phyloP scores from a whole-genome alignment of 768 basidiomycete genomes.

The Crassisporium funariophilum region DNA sequence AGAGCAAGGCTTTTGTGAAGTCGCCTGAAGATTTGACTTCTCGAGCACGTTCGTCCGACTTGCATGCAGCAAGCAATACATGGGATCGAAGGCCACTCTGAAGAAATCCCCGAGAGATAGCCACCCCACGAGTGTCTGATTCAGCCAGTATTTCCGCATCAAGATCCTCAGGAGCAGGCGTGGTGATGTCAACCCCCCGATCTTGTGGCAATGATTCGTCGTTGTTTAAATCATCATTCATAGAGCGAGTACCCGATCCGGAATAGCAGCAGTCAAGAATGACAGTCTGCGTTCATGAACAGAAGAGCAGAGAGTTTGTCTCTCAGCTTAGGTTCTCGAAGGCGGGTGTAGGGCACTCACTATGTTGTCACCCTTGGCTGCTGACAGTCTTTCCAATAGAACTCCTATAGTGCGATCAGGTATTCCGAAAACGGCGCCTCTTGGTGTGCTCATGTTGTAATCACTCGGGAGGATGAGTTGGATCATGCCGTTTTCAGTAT shows the following conservation, averaged over 20 bases:
- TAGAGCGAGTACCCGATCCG: constrained; percentile 7
- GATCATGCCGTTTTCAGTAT: constrained; percentile 32
- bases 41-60: constrained; percentile 4
- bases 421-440: constrained; percentile 44
- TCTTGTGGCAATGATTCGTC: neutral
- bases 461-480: constrained; percentile 62
- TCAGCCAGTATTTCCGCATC: constrained; percentile 1
- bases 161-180: neutral
- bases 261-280: constrained; percentile 17
- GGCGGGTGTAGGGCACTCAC: no score
- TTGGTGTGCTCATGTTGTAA: constrained; percentile 37
- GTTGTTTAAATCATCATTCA: no score
- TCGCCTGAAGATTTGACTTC: constrained; percentile 8
- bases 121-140: neutral
- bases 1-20: constrained; percentile 15
- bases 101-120: neutral
- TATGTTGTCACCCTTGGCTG: constrained; percentile 60
- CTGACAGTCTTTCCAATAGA: constrained; percentile 45
- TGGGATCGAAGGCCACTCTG: constrained; percentile 4
- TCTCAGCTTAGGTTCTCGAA: no score
- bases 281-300: constrained; percentile 7
- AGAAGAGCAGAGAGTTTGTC: no score
- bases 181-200: neutral
- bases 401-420: constrained; percentile 58
- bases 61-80: constrained; percentile 13